Percentiles rank a stretch among this genome's conserved stretches.
phyloP scores from a whole-genome alignment of 495 filamentous ascomycete species.

The Annulohypoxylon moriforme region DNA sequence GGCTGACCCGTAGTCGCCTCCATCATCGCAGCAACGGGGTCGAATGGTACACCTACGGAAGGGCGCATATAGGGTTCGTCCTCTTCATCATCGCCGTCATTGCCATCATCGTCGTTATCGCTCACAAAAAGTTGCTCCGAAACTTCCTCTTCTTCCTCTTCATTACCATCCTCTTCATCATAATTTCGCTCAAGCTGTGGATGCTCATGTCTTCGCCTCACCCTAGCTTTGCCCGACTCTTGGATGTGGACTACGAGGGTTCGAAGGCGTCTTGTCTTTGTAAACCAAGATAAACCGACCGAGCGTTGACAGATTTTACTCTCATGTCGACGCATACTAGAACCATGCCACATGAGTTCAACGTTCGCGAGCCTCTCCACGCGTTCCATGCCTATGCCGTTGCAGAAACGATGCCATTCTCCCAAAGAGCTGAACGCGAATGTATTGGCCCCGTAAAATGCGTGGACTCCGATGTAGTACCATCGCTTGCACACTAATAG shows the following conservation, averaged over 20 bases:
- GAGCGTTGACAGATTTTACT: constrained; percentile 43
- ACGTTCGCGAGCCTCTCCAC: constrained; percentile 52
- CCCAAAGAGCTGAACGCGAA: constrained; percentile 60
- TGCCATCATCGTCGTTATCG: not conserved
- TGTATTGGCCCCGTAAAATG: constrained; percentile 58
- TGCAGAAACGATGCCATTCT: constrained; percentile 54
- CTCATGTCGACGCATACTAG: constrained; percentile 33
- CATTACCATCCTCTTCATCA: not conserved
- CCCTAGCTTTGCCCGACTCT: constrained; percentile 36
- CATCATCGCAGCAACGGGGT: constrained; percentile 31
- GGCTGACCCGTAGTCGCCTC: constrained; percentile 49
- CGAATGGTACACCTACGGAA: not conserved
- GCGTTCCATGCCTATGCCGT: constrained; percentile 48
- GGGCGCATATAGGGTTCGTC: no score
- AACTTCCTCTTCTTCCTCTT: not conserved
- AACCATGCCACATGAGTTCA: constrained; percentile 49
- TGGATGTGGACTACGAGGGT: constrained; percentile 53
- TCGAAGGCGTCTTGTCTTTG: constrained; percentile 46
- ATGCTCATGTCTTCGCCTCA: constrained; percentile 47
- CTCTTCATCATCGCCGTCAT: not conserved
- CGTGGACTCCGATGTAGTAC: constrained; percentile 49
- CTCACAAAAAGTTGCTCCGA: not conserved
- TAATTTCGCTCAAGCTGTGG: not conserved
- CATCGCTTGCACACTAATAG: constrained; percentile 51
- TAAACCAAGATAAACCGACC: constrained; percentile 42